Conservation (phyloP, 768 basidiomycete genomes). For the Rhodotorula babjevae region DNA sequence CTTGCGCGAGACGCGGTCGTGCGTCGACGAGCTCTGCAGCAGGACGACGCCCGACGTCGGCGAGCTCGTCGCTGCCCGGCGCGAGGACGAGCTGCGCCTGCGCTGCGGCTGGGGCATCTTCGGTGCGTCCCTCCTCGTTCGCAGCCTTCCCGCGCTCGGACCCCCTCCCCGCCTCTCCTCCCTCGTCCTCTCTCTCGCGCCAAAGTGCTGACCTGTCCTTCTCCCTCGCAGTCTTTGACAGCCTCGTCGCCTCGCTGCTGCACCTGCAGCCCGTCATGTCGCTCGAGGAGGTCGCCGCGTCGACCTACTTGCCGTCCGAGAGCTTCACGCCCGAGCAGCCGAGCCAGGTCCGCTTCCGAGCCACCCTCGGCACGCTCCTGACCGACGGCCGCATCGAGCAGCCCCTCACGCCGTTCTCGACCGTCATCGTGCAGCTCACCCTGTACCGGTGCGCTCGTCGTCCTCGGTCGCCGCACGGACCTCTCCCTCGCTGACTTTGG, state of each 20-base stretch:
- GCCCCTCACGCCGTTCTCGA: neutral
- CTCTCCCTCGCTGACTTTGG: too few species aligned
- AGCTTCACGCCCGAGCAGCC: neutral
- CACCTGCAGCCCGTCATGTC: neutral
- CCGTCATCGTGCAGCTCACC: neutral
- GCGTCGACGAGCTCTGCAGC: neutral
- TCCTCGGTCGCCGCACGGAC: too few species aligned
- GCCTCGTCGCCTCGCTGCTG: neutral
- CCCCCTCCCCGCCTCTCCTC: too few species aligned
- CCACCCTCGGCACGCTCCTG: neutral
- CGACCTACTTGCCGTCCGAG: neutral
- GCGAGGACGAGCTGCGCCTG: neutral
- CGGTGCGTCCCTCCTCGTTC: neutral
- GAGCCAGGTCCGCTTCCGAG: neutral
- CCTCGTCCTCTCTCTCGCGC: neutral
- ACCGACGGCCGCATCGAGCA: neutral
- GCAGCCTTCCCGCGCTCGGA: too few species aligned
- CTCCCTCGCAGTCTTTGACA: neutral
- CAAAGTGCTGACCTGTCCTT: too few species aligned
- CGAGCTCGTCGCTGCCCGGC: neutral
- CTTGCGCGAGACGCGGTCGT: neutral
- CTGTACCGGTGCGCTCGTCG: neutral
- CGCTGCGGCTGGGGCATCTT: neutral
- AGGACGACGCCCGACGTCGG: neutral
- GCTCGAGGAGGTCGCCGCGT: neutral